These are phyloP conservation scores for Saccharomyces hybrid DNA, from an alignment of 1,139 yeast species.

Conservation along the genomic window DNA sequence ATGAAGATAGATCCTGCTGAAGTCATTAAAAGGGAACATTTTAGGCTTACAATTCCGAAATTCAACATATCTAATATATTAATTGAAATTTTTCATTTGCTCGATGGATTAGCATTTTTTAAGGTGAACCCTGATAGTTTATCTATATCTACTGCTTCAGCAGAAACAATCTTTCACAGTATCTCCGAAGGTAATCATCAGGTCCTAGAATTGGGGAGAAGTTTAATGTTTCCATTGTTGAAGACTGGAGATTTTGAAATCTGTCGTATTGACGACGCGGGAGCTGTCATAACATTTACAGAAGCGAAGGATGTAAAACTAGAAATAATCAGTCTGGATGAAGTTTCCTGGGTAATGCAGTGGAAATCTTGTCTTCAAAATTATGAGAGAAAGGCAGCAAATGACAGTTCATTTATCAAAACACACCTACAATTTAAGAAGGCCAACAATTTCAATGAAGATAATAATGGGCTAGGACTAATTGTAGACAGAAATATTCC, in stretches of 20 bases:
- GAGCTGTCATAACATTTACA: conserved; percentile 10
- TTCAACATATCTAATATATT: conserved; percentile 15
- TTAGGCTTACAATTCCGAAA: conserved; percentile 12
- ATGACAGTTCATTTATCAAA: not conserved
- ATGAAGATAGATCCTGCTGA: conserved; percentile 11
- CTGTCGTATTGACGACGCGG: conserved; percentile 5
- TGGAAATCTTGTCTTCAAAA: conserved; percentile 13
- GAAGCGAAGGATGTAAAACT: conserved; percentile 12
- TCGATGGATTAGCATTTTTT: conserved; percentile 30
- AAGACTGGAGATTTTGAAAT: conserved; percentile 29
- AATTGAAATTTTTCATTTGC: conserved; percentile 26
- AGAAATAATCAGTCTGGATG: conserved; percentile 12
- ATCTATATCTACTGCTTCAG: conserved; percentile 6
- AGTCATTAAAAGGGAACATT: conserved; percentile 15
- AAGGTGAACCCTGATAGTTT: conserved; percentile 22
- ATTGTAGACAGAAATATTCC: not conserved
- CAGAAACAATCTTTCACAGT: conserved; percentile 1
- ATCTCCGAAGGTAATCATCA: conserved; percentile 7
- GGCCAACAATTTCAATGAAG: not conserved
- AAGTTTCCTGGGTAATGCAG: conserved; percentile 14
- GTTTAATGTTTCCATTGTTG: conserved; percentile 33
- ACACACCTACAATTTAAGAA: not conserved
- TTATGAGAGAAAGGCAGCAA: conserved; percentile 7
- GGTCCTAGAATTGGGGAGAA: conserved; percentile 27
- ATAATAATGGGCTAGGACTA: not conserved